phyloP scores from a whole-genome alignment of 1,284 basidiomycete genomes.

The Irpex lacteus region DNA sequence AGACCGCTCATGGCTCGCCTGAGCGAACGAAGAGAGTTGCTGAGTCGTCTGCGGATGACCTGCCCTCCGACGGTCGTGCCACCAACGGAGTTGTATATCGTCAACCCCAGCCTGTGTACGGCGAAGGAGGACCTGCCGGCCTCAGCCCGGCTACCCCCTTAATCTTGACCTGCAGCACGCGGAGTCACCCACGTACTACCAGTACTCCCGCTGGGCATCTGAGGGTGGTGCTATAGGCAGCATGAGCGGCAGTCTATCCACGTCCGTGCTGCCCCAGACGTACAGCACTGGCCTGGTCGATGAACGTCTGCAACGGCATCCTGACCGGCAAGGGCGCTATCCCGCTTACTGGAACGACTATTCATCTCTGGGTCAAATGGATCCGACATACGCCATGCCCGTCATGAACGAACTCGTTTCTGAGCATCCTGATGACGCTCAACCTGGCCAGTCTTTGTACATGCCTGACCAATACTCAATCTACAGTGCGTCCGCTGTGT shows the following conservation, averaged over 20 bases:
- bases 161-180: slow-evolving; percentile 20
- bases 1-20: slow-evolving; percentile 18
- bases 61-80: slow-evolving; percentile 17
- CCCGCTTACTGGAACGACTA: slow-evolving; percentile 66
- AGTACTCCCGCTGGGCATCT: slow-evolving; percentile 51
- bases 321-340: slow-evolving; percentile 32
- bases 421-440: slow-evolving; percentile 14
- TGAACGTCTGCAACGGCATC: slow-evolving; percentile 22
- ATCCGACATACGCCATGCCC: slow-evolving; percentile 38
- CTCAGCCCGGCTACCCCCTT: slow-evolving; percentile 18
- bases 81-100: slow-evolving; percentile 20
- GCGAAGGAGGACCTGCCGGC: slow-evolving; percentile 10
- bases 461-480: slow-evolving; percentile 30
- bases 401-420: slow-evolving; percentile 27
- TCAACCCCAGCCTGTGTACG: slow-evolving; percentile 17
- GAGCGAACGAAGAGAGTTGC: slow-evolving; percentile 33
- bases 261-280: slow-evolving; percentile 64
- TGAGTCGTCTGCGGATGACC: not conserved
- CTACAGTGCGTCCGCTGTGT: slow-evolving; percentile 28
- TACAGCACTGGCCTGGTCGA: slow-evolving; percentile 69
- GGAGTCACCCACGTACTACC: slow-evolving; percentile 26
- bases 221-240: slow-evolving; percentile 33
- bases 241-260: slow-evolving; percentile 49
- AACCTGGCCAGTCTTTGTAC: slow-evolving; percentile 25
- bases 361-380: slow-evolving; percentile 54